Evolutionary conservation across 2,329 filamentous ascomycete genomes (phyloP).

Genomic region (Claviceps cyperi): DNA sequence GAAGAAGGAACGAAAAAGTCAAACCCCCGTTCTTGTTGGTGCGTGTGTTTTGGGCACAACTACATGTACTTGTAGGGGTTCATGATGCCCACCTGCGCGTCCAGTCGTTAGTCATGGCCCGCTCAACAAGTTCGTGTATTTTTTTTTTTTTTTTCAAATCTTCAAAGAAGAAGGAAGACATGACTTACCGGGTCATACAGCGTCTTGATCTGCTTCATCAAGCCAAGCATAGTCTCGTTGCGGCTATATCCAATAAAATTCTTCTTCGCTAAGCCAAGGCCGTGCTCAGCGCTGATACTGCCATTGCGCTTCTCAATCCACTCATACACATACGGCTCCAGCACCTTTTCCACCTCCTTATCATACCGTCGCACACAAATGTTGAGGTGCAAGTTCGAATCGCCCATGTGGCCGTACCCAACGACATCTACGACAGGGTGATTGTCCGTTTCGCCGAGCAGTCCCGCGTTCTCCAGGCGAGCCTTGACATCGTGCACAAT

Average conservation of each 20-base stretch:
- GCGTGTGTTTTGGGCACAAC: not conserved
- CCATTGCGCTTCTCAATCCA: slow-evolving; percentile 83
- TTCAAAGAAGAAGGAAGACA: not conserved
- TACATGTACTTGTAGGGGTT: slow-evolving; percentile 95
- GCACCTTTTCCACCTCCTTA: slow-evolving; percentile 67
- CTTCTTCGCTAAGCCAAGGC: slow-evolving; percentile 88
- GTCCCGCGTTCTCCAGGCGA: slow-evolving; percentile 56
- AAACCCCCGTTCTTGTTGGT: not conserved
- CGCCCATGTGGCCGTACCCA: slow-evolving; percentile 96
- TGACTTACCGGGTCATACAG: slow-evolving; percentile 80
- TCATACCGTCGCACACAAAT: slow-evolving; percentile 72
- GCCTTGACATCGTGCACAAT: slow-evolving; percentile 75
- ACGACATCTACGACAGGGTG: slow-evolving; percentile 79
- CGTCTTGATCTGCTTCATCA: slow-evolving; percentile 94
- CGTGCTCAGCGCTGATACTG: slow-evolving; percentile 95
- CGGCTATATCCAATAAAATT: slow-evolving; percentile 88
- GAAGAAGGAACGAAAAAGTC: not conserved
- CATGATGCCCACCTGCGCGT: slow-evolving; percentile 85
- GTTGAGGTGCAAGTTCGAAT: slow-evolving; percentile 90
- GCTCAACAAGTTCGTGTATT: not conserved
- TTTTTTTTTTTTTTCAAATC: too few relatives aligned
- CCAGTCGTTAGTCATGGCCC: slow-evolving; percentile 13
- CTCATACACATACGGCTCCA: slow-evolving; percentile 95
- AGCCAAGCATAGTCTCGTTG: slow-evolving; percentile 66
- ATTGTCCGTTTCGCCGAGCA: slow-evolving; percentile 62